Evolutionary conservation across 164 flowering plant genomes (phyloP), one percentile per base, ranked within the genome.

Genomic region (Annona squamosa): DNA sequence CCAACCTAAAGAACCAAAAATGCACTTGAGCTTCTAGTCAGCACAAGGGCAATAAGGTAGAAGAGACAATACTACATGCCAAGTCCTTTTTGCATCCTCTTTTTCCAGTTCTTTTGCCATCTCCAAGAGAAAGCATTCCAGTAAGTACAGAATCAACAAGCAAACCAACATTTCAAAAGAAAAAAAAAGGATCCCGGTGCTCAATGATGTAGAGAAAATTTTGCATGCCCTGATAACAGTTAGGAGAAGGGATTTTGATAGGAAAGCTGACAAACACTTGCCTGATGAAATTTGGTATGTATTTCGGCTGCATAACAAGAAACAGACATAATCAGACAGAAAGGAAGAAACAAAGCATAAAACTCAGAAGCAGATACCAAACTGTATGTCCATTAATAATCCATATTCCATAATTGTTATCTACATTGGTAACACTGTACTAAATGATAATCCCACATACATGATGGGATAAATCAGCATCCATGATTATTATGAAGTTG

Each of bases 381-480:
- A 2, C 12, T 17, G n/a, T 61, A 63, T n/a, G 12, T 41, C 19
- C 19, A 44, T 63, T 63, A 63, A 2, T 10, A 9, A n/a, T 63
- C 59, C 42, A 41, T 42, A 70, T 43, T 26, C 18, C 26, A 37
- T 41, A 48, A 37, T 5, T 43, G 12, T 63, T 6, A 10, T 4
- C 63, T 5, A 37, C 2, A 66, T 16, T 37, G 26, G 52, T 56
- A 18, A 17, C 4, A 5, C 26, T 37, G 26, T 46, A 17, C 5
- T 17, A 68, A 47, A 68, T 68, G 70, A 18, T 1, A 68, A 48
- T 47, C 41, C 74, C 16, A 80, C 97, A 84, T 85, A 95, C 99
- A 86, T 95, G 99, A 78, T 95, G 99, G n/a, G 99, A 95, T 59
- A 95, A 76, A 85, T 95, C 99, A 79, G 99, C 99, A 83, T 95